These are phyloP conservation scores for Acmispon strigosus DNA, from an alignment of 306 rosid genomes.

Conservation along the genomic window DNA sequence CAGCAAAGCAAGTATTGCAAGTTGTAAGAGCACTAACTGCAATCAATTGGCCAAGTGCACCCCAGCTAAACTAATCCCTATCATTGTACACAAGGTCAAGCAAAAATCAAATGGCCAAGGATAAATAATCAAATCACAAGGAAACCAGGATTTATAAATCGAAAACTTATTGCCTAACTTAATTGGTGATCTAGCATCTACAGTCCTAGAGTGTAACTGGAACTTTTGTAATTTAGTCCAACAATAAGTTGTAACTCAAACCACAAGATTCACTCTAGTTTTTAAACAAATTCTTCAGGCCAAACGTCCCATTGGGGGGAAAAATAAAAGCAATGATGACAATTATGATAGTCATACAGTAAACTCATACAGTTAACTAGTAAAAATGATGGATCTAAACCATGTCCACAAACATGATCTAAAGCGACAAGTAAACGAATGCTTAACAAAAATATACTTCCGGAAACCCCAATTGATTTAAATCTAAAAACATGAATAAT, in stretches of 20 bases:
- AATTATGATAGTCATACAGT: conserved; percentile 3
- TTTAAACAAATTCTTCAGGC: conserved; percentile 11
- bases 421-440: background rate
- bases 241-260: conserved; percentile 14
- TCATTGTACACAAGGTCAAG: background rate
- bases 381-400: conserved; percentile 34
- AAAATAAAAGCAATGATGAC: background rate
- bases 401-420: background rate
- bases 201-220: conserved; percentile 5
- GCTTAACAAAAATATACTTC: background rate
- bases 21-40: too few species aligned
- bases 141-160: background rate
- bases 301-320: background rate
- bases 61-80: background rate
- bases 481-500: background rate
- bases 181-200: conserved; percentile 1
- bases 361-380: conserved; percentile 26
- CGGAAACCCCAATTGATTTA: background rate
- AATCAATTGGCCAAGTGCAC: too few species aligned
- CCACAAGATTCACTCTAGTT: conserved; percentile 17
- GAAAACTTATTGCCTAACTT: background rate
- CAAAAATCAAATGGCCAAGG: background rate
- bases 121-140: background rate
- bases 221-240: background rate
- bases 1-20: background rate